phyloP scores from a whole-genome alignment of 2,329 filamentous ascomycete genomes.

The Thyridium curvatum region DNA sequence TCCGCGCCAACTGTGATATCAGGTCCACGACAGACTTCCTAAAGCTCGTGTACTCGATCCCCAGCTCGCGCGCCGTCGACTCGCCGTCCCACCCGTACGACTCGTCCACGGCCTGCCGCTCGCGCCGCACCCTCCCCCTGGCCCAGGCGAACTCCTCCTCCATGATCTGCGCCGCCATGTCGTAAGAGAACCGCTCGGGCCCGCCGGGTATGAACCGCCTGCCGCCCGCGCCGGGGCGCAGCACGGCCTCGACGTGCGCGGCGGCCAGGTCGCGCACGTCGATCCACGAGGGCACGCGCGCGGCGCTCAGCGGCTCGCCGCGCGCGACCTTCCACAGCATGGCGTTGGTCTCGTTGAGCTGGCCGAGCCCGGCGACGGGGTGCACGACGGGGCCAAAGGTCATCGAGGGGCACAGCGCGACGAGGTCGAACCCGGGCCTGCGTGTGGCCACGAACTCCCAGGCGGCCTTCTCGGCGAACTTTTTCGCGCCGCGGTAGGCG shows the following conservation, averaged over 20 bases:
- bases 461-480: constrained; percentile 6
- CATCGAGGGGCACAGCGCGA: constrained; percentile 5
- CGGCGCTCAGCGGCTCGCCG: no score
- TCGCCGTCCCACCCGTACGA: constrained; percentile 7
- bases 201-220: constrained; percentile 5
- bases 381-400: constrained; percentile 7
- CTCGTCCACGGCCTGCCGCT: constrained; percentile 4
- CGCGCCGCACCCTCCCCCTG: constrained; percentile 8
- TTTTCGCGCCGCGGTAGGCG: constrained; percentile 20
- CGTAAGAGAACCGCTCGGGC: constrained; percentile 33
- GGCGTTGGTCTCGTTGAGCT: constrained; percentile 1
- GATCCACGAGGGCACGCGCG: not conserved
- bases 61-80: constrained; percentile 3
- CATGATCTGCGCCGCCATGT: constrained; percentile 34
- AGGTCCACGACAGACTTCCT: constrained; percentile 1
- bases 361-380: not conserved
- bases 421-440: constrained; percentile 6
- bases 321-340: constrained; percentile 5
- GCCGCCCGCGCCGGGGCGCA: constrained; percentile 4
- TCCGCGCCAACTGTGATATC: constrained; percentile 1
- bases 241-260: constrained; percentile 10
- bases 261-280: constrained; percentile 16
- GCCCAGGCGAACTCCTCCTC: constrained; percentile 30
- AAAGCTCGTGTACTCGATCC: constrained; percentile 2
- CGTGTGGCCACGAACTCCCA: constrained; percentile 4